A percentile compares a stretch with the other conserved stretches of the same genome.
Conservation (phyloP, 116 monocot genomes). For the Trichopus zeylanicus region DNA sequence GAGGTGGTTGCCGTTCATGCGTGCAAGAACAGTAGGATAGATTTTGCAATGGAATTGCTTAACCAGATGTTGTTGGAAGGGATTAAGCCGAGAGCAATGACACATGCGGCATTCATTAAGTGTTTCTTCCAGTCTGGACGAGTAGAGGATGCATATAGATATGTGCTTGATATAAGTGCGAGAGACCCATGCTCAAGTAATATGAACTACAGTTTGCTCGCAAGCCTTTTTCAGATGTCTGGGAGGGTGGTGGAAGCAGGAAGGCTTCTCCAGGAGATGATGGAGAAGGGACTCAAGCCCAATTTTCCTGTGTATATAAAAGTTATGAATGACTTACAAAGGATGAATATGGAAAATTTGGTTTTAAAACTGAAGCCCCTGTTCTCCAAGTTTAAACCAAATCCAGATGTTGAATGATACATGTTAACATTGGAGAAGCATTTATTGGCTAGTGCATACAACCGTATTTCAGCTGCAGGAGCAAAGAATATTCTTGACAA, state of each 20-base stretch:
- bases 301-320: constrained; percentile 60
- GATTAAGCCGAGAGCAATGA: constrained; percentile 43
- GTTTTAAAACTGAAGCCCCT: constrained; percentile 41
- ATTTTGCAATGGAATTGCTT: constrained; percentile 46
- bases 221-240: constrained; percentile 27
- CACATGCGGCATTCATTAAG: constrained; percentile 63
- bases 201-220: constrained; percentile 67
- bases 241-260: constrained; percentile 51
- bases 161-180: constrained; percentile 52
- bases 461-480: too few relatives aligned
- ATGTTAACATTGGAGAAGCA: too few relatives aligned
- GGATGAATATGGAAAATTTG: constrained; percentile 31
- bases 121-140: constrained; percentile 44
- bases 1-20: constrained; percentile 58
- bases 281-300: constrained; percentile 68
- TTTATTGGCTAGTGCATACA: too few relatives aligned
- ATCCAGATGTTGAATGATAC: constrained; percentile 9
- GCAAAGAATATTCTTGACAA: too few relatives aligned
- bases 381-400: constrained; percentile 33
- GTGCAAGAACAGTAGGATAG: constrained; percentile 44
- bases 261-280: constrained; percentile 62
- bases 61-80: constrained; percentile 54
- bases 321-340: constrained; percentile 53
- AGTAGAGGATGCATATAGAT: constrained; percentile 39
- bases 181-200: constrained; percentile 43